Evolutionary conservation across 768 basidiomycete species (phyloP).

Genomic region (Russula lepida): DNA sequence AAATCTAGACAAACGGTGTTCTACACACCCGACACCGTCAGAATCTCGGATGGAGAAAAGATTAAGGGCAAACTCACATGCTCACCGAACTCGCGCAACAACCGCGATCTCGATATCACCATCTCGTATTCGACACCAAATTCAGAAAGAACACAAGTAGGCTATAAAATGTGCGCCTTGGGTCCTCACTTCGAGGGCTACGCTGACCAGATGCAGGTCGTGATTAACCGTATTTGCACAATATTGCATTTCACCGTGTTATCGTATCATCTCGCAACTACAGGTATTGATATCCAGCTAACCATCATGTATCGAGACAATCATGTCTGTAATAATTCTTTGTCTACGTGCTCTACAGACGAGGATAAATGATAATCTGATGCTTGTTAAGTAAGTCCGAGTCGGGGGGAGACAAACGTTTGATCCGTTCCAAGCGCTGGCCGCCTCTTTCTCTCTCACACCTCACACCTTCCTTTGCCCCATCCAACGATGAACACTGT

Average conservation of each 20-base stretch:
- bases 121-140: conserved; percentile 49
- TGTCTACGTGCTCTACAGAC: neutral
- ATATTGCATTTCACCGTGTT: neutral
- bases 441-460: neutral
- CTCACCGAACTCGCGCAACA: conserved; percentile 86
- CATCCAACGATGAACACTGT: conserved; percentile 13
- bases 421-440: neutral
- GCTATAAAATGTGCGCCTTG: conserved; percentile 81
- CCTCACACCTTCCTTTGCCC: no score
- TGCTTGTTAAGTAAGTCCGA: neutral
- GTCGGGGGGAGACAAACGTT: neutral
- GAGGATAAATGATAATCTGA: neutral
- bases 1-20: conserved; percentile 84
- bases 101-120: conserved; percentile 88
- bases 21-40: conserved; percentile 79
- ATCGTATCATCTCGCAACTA: neutral
- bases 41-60: conserved; percentile 58
- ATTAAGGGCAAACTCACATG: conserved; percentile 69
- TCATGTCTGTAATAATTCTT: neutral
- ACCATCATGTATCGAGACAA: neutral
- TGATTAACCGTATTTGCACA: conserved; percentile 34
- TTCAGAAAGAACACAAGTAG: conserved; percentile 32
- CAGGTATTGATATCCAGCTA: conserved; percentile 10
- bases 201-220: conserved; percentile 70
- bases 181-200: conserved; percentile 30